These are phyloP conservation scores for Pythium aristosporum DNA, from an alignment of 352 stramenopile species.

Conservation along the genomic window DNA sequence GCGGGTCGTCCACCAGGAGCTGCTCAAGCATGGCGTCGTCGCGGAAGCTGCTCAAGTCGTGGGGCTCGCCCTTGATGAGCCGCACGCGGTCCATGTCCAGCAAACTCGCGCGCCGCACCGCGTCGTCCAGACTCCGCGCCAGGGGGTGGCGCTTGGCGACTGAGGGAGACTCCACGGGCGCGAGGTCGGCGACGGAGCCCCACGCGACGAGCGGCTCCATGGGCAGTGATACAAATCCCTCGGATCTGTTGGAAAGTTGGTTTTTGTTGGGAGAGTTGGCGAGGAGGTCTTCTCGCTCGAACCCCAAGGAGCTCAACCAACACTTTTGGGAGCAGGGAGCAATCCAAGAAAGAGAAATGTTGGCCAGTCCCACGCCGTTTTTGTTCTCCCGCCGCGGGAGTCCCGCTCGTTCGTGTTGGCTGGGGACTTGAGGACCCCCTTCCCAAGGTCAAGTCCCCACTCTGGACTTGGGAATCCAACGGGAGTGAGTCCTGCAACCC, in stretches of 20 bases:
- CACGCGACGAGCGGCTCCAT: constrained; percentile 1
- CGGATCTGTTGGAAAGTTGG: neutral
- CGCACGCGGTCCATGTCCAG: constrained; percentile 13
- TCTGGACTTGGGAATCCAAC: too few species aligned
- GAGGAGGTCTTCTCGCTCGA: neutral
- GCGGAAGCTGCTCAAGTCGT: neutral
- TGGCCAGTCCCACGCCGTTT: too few species aligned
- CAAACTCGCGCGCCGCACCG: constrained; percentile 1
- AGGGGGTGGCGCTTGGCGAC: neutral
- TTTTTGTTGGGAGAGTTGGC: neutral
- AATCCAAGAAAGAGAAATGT: too few species aligned
- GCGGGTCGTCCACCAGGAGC: constrained; percentile 20
- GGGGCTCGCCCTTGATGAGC: constrained; percentile 11
- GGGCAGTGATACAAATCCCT: neutral
- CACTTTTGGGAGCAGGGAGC: too few species aligned
- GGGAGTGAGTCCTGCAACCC: too few species aligned
- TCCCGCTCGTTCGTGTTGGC: too few species aligned
- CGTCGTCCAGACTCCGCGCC: neutral
- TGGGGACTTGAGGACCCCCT: too few species aligned
- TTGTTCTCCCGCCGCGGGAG: too few species aligned
- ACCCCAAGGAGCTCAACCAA: too few species aligned
- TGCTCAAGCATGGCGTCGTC: constrained; percentile 19
- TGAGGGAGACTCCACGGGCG: neutral
- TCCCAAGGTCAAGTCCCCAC: too few species aligned
- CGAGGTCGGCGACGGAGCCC: neutral